Conservation (phyloP, 257 asterid species). For the Oldenlandia corymbosa region DNA sequence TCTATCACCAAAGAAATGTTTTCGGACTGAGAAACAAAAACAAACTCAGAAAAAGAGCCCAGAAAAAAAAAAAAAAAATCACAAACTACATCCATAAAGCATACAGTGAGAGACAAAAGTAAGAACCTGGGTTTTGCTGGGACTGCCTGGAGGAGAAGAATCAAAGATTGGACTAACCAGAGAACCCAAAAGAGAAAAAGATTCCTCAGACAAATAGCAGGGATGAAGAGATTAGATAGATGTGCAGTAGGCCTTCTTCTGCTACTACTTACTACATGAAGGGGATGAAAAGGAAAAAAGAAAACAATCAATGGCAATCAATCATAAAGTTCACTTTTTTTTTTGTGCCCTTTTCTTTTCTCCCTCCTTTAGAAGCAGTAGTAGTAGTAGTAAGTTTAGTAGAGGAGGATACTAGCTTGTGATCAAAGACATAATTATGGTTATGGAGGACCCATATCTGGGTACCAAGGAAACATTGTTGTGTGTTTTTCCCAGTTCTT, state of each 20-base stretch:
- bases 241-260: neutral
- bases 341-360: no score
- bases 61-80: neutral
- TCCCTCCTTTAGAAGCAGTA: slow-evolving; percentile 3
- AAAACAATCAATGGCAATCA: slow-evolving; percentile 15
- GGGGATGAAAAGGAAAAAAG: slow-evolving; percentile 4
- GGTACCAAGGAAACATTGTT: slow-evolving; percentile 29
- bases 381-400: neutral
- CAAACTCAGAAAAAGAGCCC: no score
- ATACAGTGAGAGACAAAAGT: slow-evolving; percentile 12
- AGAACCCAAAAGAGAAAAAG: slow-evolving; percentile 4
- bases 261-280: slow-evolving; percentile 12
- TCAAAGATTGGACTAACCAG: slow-evolving; percentile 8
- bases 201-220: slow-evolving; percentile 18
- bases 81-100: neutral
- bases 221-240: slow-evolving; percentile 6
- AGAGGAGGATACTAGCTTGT: slow-evolving; percentile 12
- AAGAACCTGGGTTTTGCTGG: slow-evolving; percentile 27
- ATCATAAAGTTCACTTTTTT: slow-evolving; percentile 2
- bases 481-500: slow-evolving; percentile 25
- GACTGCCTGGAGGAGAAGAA: slow-evolving; percentile 18
- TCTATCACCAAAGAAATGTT: neutral
- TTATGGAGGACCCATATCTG: slow-evolving; percentile 32
- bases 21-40: slow-evolving; percentile 2
- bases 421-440: slow-evolving; percentile 44